Evolutionary conservation across 2,329 filamentous ascomycete species (phyloP).

Genomic region (Cordyceps cateniannulata): DNA sequence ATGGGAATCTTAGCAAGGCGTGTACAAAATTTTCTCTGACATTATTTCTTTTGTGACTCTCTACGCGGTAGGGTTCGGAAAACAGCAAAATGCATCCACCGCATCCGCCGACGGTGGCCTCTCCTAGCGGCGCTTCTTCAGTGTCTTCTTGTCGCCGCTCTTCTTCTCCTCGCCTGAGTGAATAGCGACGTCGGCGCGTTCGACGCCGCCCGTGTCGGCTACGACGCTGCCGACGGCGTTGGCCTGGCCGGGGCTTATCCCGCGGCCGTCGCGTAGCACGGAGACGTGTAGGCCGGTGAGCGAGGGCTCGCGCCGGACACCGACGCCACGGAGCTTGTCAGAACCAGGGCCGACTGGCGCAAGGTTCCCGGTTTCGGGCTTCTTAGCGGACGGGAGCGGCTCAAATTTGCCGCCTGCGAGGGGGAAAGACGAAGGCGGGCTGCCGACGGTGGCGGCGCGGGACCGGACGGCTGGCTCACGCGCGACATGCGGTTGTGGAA

Average conservation of each 20-base stretch:
- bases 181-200: conserved; percentile 6
- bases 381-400: not conserved
- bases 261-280: conserved; percentile 10
- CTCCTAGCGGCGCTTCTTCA: conserved; percentile 11
- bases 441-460: conserved; percentile 9
- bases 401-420: not conserved
- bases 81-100: not conserved
- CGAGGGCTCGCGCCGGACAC: conserved; percentile 9
- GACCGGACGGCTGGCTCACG: conserved; percentile 18
- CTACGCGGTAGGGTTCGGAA: not conserved
- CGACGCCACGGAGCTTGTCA: conserved; percentile 8
- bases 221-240: conserved; percentile 9
- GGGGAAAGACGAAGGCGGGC: not conserved
- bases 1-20: not conserved
- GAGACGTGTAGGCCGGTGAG: conserved; percentile 1
- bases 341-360: not conserved
- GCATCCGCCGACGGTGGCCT: not conserved
- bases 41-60: not conserved
- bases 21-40: not conserved
- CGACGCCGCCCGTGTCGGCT: not conserved
- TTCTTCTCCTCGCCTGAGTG: conserved; percentile 11
- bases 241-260: conserved; percentile 11
- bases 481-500: conserved; percentile 23
- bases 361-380: not conserved
- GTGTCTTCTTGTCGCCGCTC: not conserved